Base-by-base conservation (phyloP, 2,329 filamentous ascomycete species). In the Plectosphaerella plurivora region DNA sequence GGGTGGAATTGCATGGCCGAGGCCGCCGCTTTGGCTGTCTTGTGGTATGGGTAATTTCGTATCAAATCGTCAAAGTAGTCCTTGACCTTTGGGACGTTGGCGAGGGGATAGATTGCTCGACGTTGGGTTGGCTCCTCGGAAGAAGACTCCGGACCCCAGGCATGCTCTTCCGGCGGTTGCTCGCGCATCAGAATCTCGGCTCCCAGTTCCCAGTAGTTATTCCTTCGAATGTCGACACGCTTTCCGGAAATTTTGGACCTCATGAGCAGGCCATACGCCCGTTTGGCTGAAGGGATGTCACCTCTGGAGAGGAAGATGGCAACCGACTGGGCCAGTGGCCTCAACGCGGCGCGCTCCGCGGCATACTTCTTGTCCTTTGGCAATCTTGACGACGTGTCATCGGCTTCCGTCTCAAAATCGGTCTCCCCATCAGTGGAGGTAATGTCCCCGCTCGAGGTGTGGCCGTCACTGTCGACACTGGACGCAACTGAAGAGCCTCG, bases 1-100 rank as follows among this genome's bases (percentile, higher is more conserved):
- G 89, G 85, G 71, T 91, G 92, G 65, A 97, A 96, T 55, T 90
- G 84, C 37, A 88, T 65, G 11, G 89, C 84, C 57, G 83, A 87
- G 42, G 86, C 70, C 3, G 76, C 71, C 49, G 81, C 71, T 1
- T 84, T 83, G 5, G 78, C 75, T 54, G 75, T 74, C 60, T 82
- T 76, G 60, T 85, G 82, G 73, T 87, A 86, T 7, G 90, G 86
- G 67, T 92, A 81, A 63, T 91, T 86, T 59, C 91, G 77, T 49
- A 93, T 88, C 54, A 97, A 75, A 25, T 79, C 80, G 58, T 93
- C 87, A 63, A 94, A 91, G 68, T 93, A 96, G 4, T 68, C 65
- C 37, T 70, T 70, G 2, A 82, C 69, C 4, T 65, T 69, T 7
- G 66, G 66, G 52, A 79, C 64, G 61, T 79, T 81, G 53, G 66